These are phyloP conservation scores for Bolboschoenoplectus hybrid DNA, from an alignment of 202 grass and related monocot species.

Conservation along the genomic window DNA sequence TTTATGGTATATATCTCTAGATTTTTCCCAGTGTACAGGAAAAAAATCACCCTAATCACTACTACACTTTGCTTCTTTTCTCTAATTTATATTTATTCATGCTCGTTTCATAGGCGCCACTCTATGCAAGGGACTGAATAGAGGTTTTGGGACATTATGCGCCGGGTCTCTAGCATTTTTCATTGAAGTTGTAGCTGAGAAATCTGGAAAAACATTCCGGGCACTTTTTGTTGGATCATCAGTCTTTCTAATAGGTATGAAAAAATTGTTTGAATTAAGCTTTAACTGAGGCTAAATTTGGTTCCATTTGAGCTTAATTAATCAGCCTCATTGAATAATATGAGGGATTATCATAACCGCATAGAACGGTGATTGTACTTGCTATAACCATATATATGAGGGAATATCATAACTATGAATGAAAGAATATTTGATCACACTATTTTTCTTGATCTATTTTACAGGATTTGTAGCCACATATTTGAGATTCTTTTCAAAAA, in stretches of 20 bases:
- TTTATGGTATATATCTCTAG: background rate
- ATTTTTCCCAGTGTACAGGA: background rate
- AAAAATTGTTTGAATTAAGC: background rate
- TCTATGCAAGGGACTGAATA: conserved; percentile 92
- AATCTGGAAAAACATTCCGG: conserved; percentile 56
- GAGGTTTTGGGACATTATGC: conserved; percentile 77
- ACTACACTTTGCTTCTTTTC: conserved; percentile 14
- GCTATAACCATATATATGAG: background rate
- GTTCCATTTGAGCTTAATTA: conserved; percentile 6
- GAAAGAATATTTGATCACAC: background rate
- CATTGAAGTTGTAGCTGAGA: conserved; percentile 73
- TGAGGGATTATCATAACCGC: background rate
- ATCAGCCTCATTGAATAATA: background rate
- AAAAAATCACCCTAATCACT: background rate
- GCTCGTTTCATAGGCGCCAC: conserved; percentile 62
- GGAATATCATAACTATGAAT: conserved; percentile 6
- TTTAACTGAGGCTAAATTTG: background rate
- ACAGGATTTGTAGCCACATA: conserved; percentile 84
- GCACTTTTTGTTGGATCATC: conserved; percentile 73
- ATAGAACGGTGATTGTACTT: background rate
- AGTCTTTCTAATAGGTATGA: conserved; percentile 75
- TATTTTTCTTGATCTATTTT: conserved; percentile 11
- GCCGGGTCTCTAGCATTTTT: conserved; percentile 83
- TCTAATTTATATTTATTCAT: background rate
- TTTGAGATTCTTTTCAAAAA: conserved; percentile 79